Percentiles rank a stretch among this genome's conserved stretches.
Evolutionary conservation across 2,329 filamentous ascomycete species (phyloP).

Genomic region (Amphichorda felina): DNA sequence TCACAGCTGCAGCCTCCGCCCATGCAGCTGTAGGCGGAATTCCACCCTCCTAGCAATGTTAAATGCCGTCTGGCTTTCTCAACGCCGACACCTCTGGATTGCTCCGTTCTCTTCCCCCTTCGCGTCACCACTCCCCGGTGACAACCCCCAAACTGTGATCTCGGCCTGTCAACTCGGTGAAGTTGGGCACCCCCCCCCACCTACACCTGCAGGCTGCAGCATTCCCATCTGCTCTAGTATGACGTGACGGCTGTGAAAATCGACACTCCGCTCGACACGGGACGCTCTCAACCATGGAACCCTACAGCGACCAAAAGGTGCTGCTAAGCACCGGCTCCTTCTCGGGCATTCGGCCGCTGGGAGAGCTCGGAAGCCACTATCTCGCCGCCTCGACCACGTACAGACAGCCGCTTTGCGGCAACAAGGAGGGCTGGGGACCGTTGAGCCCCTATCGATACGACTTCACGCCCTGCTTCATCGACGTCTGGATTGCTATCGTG

Average conservation of each 20-base stretch:
- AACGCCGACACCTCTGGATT: no score
- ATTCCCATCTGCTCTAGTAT: no score
- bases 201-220: no score
- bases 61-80: no score
- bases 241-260: constrained; percentile 1
- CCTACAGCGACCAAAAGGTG: constrained; percentile 28
- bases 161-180: no score
- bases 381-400: constrained; percentile 36
- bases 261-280: constrained; percentile 9
- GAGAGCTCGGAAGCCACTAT: constrained; percentile 44
- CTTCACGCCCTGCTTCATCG: constrained; percentile 95
- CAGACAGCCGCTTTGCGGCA: constrained; percentile 70
- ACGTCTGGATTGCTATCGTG: constrained; percentile 73
- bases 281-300: constrained; percentile 15
- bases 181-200: no score
- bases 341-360: constrained; percentile 39
- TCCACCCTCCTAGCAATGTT: no score
- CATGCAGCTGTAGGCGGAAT: no score
- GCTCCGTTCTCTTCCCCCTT: no score
- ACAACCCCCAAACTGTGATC: no score
- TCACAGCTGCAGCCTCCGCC: no score
- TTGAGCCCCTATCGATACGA: constrained; percentile 80
- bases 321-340: constrained; percentile 46
- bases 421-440: constrained; percentile 91
- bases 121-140: no score